Evolutionary conservation across 257 asterid species (phyloP).

Genomic region (Solanum stenotomum): DNA sequence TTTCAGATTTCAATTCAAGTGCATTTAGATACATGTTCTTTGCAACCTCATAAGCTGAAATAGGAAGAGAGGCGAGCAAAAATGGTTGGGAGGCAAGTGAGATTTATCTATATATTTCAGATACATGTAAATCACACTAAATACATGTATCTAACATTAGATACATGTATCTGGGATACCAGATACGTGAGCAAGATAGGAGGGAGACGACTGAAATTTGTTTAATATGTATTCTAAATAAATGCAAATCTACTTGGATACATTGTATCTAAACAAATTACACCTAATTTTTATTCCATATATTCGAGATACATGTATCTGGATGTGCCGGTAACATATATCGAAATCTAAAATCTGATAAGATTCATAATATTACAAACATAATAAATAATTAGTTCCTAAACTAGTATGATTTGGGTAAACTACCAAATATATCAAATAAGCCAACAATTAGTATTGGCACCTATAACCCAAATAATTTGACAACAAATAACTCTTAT

Average conservation of each 20-base stretch:
- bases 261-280: neutral
- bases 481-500: neutral
- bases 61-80: no score
- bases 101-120: neutral
- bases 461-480: neutral
- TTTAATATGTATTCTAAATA: no score
- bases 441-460: neutral
- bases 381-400: neutral
- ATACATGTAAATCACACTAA: neutral
- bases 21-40: no score
- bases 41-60: neutral
- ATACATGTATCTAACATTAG: neutral
- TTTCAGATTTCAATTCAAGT: no score
- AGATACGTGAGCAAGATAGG: neutral
- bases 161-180: no score
- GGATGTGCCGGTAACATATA: neutral
- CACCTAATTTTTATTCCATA: no score
- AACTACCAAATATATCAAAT: neutral
- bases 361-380: no score
- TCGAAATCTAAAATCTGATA: no score
- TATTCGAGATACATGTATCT: neutral
- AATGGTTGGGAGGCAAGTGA: neutral
- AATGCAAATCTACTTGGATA: neutral
- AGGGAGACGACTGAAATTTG: neutral
- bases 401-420: no score